Percentiles rank a stretch among this genome's conserved stretches.
Evolutionary conservation across 2,329 filamentous ascomycete species (phyloP).

Genomic region (Stachybotrys chlorohalonatus): DNA sequence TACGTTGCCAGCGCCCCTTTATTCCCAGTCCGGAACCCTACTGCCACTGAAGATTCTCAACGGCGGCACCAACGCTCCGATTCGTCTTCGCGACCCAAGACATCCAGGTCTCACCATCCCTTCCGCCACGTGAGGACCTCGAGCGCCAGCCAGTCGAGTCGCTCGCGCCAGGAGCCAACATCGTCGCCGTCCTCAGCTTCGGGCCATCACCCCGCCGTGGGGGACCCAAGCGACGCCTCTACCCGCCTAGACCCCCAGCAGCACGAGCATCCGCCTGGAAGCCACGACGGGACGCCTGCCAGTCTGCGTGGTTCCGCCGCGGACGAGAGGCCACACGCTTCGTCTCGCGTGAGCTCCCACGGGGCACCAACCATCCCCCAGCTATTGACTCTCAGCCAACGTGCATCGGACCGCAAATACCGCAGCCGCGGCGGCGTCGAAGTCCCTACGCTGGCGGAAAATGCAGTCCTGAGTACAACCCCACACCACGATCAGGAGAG

Average conservation of each 20-base stretch:
- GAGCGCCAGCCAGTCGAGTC: background rate
- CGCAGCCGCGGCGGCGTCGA: constrained; percentile 11
- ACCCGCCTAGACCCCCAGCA: background rate
- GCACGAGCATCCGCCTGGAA: background rate
- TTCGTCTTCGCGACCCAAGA: background rate
- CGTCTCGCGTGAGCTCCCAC: background rate
- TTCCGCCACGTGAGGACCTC: background rate
- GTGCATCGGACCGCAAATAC: constrained; percentile 1
- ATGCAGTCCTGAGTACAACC: constrained; percentile 25
- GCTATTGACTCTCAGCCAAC: background rate
- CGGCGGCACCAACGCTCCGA: constrained; percentile 9
- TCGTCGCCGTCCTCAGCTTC: background rate
- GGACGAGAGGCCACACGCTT: background rate
- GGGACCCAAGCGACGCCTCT: constrained; percentile 4
- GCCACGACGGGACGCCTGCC: background rate
- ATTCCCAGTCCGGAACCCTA: background rate
- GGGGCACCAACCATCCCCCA: background rate
- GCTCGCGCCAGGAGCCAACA: background rate
- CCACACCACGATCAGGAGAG: constrained; percentile 17
- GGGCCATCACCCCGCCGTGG: constrained; percentile 16
- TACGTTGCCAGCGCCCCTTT: constrained; percentile 19
- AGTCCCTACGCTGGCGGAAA: constrained; percentile 19
- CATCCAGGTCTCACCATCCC: background rate
- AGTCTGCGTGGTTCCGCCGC: background rate
- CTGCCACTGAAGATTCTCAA: constrained; percentile 2